Conservation (phyloP, 768 basidiomycete species). For the Podaxis sp. region DNA sequence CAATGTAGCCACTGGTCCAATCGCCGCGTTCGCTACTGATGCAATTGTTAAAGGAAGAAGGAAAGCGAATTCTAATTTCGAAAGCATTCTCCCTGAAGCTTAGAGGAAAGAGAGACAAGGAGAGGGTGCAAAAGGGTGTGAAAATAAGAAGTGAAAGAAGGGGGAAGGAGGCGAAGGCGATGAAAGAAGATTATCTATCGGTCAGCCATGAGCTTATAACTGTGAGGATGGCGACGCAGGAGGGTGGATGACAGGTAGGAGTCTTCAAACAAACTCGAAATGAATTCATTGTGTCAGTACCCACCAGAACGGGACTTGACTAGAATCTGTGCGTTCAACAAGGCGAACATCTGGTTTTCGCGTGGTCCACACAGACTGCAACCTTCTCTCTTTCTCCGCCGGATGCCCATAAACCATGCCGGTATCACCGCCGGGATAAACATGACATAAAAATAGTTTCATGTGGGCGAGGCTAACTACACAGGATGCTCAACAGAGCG, state of each 20-base stretch:
- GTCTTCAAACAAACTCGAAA: no score
- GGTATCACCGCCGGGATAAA: no score
- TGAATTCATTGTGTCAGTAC: neutral
- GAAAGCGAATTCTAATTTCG: neutral
- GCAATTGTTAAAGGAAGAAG: neutral
- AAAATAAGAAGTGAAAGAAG: neutral
- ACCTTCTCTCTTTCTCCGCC: no score
- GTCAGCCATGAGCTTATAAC: neutral
- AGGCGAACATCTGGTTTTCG: neutral
- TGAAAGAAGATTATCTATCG: neutral
- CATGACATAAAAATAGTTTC: no score
- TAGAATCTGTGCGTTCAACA: neutral
- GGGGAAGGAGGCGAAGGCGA: neutral
- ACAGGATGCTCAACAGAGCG: no score
- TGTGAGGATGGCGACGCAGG: neutral
- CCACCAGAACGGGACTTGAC: no score
- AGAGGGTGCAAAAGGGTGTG: neutral
- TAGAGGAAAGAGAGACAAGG: neutral
- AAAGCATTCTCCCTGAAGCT: neutral
- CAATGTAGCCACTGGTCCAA: constrained; percentile 14
- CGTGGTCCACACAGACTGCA: neutral
- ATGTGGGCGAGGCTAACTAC: no score
- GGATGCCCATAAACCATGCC: no score
- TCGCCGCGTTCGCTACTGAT: constrained; percentile 5
- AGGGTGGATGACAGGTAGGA: neutral